A percentile compares a stretch with the other conserved stretches of the same genome.
Evolutionary conservation across 192 early-diverging fungal genomes (phyloP).

Genomic region (Coemansia sp.): DNA sequence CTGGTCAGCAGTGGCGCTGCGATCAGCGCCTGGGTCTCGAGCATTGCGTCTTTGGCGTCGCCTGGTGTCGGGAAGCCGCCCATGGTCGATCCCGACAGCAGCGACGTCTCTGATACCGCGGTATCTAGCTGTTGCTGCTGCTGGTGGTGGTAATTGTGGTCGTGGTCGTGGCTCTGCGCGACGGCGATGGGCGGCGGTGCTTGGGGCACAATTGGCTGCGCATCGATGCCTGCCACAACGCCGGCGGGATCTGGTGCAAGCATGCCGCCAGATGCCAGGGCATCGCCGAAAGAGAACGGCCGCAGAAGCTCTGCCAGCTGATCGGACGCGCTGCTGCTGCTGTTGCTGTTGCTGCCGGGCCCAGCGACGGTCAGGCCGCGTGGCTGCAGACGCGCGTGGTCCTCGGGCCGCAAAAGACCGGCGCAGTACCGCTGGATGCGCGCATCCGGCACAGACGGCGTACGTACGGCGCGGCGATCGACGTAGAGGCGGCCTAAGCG

Average conservation of each 20-base stretch:
- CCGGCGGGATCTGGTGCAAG: neutral
- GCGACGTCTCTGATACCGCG: neutral
- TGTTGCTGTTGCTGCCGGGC: too few relatives aligned
- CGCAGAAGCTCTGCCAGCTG: constrained; percentile 28
- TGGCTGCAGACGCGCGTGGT: constrained; percentile 22
- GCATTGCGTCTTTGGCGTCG: neutral
- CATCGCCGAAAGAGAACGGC: constrained; percentile 35
- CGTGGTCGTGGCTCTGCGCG: too few relatives aligned
- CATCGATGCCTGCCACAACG: neutral
- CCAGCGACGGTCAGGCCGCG: neutral
- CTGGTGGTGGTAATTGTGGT: too few relatives aligned
- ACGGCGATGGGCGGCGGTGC: neutral
- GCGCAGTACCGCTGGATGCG: constrained; percentile 28
- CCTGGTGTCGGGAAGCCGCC: neutral
- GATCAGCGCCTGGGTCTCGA: neutral
- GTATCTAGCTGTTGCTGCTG: neutral
- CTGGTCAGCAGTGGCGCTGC: too few relatives aligned
- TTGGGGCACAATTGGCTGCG: neutral
- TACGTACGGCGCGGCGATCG: constrained; percentile 31
- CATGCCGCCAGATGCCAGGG: neutral
- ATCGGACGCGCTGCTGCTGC: neutral
- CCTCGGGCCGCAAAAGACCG: constrained; percentile 32
- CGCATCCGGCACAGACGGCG: neutral
- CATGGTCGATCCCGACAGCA: constrained; percentile 1
- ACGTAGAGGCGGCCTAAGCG: constrained; percentile 35